Evolutionary conservation across 495 filamentous ascomycete species (phyloP).

Genomic region (Daldinia bambusicola): DNA sequence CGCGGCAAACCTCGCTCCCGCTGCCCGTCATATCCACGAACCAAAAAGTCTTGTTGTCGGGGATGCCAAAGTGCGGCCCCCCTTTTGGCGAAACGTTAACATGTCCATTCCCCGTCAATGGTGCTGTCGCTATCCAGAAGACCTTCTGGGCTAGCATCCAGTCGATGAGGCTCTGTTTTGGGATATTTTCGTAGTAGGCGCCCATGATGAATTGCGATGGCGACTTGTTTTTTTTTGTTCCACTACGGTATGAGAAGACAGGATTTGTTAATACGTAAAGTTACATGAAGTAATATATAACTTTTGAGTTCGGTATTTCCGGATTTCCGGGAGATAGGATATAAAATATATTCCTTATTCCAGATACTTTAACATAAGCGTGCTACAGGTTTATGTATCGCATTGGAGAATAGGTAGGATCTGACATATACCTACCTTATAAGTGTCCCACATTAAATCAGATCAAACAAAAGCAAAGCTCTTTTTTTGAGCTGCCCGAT

Average conservation of each 20-base stretch:
- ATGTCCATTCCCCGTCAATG: constrained; percentile 61
- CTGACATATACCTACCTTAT: too few relatives aligned
- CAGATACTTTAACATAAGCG: too few relatives aligned
- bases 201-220: constrained; percentile 61
- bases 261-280: too few relatives aligned
- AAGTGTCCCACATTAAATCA: constrained; percentile 2
- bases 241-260: background rate
- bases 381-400: background rate
- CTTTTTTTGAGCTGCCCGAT: constrained; percentile 13
- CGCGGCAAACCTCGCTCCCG: constrained; percentile 56
- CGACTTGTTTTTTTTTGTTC: background rate
- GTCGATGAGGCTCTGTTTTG: constrained; percentile 57
- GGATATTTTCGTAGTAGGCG: constrained; percentile 69
- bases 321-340: too few relatives aligned
- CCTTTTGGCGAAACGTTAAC: constrained; percentile 81
- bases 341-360: too few relatives aligned
- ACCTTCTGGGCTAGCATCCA: constrained; percentile 72
- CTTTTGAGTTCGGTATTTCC: too few relatives aligned
- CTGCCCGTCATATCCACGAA: constrained; percentile 79
- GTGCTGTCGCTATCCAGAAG: constrained; percentile 76
- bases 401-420: constrained; percentile 6
- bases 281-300: background rate
- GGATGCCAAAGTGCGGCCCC: constrained; percentile 67
- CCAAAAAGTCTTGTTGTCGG: constrained; percentile 67
- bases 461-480: constrained; percentile 5